A percentile compares a stretch with the other conserved stretches of the same genome.
Evolutionary conservation across 2,329 filamentous ascomycete species (phyloP).

Genomic region (Calonectria naviculata): DNA sequence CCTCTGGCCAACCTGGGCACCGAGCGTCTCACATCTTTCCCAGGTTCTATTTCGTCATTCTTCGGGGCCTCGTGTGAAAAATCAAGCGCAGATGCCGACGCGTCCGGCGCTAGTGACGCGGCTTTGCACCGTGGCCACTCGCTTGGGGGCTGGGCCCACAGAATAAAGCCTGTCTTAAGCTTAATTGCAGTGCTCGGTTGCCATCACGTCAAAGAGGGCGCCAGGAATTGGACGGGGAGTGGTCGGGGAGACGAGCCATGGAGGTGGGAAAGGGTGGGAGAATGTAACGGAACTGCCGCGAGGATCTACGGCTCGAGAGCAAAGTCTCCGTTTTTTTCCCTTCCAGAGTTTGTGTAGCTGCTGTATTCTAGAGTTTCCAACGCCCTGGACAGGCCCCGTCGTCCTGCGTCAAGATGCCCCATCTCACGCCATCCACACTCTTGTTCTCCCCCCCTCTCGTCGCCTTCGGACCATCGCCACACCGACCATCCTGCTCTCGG

Average conservation of each 20-base stretch:
- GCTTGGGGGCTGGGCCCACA: slow-evolving; percentile 13
- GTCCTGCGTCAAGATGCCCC: neutral
- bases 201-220: neutral
- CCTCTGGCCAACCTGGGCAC: neutral
- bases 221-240: no score
- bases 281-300: neutral
- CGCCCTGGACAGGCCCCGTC: neutral
- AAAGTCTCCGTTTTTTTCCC: neutral
- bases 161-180: slow-evolving; percentile 33
- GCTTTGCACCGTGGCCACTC: neutral
- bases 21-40: slow-evolving; percentile 3
- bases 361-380: neutral
- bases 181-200: slow-evolving; percentile 15
- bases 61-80: slow-evolving; percentile 13
- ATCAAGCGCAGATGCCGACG: neutral
- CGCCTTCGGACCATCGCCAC: slow-evolving; percentile 1
- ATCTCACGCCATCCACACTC: neutral
- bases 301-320: neutral
- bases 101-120: slow-evolving; percentile 18
- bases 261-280: neutral
- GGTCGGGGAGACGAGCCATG: neutral
- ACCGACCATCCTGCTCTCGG: slow-evolving; percentile 20
- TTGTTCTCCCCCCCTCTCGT: neutral
- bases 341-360: neutral
- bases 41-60: neutral